Evolutionary conservation across 169 alveolate genomes (phyloP).

Genomic region (Eimeria falciformis): DNA sequence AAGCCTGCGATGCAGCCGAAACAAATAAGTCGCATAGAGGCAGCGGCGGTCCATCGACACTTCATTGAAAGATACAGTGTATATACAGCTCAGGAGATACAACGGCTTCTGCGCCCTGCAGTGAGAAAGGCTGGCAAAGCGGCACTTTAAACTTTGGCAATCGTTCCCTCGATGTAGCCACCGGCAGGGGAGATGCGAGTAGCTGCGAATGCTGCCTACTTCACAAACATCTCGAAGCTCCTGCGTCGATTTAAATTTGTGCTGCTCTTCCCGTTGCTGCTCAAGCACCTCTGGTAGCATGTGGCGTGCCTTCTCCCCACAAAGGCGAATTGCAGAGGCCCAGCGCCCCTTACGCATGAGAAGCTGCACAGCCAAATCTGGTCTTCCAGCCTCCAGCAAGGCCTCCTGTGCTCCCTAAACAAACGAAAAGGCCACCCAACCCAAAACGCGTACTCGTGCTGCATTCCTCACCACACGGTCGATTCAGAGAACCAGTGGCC

Average conservation of each 20-base stretch:
- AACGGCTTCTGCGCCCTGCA: too few relatives aligned
- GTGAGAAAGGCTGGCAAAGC: too few relatives aligned
- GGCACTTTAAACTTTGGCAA: too few relatives aligned
- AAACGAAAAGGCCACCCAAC: not conserved
- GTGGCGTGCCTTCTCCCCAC: not conserved
- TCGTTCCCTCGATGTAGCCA: too few relatives aligned
- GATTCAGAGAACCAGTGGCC: too few relatives aligned
- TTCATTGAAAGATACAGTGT: too few relatives aligned
- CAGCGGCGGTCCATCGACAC: too few relatives aligned
- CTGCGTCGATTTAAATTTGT: not conserved
- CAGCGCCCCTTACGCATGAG: not conserved
- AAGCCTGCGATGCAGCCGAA: not conserved
- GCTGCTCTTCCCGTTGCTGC: slow-evolving; percentile 27
- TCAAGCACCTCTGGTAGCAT: slow-evolving; percentile 27
- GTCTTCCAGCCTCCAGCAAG: slow-evolving; percentile 12
- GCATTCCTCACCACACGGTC: too few relatives aligned
- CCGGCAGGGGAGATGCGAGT: too few relatives aligned
- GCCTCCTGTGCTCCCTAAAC: slow-evolving; percentile 28
- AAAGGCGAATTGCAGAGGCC: slow-evolving; percentile 33
- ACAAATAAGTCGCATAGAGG: not conserved
- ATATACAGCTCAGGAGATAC: too few relatives aligned
- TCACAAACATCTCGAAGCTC: slow-evolving; percentile 21
- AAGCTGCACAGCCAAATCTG: slow-evolving; percentile 19
- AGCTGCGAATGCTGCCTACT: not conserved
- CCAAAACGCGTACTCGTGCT: not conserved